Conservation (phyloP, 106 monocot species). For the Narthecium ossifragum region DNA sequence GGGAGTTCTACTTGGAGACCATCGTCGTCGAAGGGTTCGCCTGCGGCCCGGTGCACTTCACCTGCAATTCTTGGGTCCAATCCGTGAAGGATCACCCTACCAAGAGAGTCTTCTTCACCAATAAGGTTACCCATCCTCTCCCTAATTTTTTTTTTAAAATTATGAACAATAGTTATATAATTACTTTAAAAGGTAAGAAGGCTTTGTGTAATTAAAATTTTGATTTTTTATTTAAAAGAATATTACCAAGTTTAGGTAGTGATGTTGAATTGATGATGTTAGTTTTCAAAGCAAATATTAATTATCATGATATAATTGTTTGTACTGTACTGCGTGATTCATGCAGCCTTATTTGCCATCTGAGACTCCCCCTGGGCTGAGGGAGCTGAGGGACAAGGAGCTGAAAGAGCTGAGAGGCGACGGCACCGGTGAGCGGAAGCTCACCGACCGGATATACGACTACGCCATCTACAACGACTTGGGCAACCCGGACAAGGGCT, state of each 20-base stretch:
- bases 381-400: conserved; percentile 51
- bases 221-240: background rate
- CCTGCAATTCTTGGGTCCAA: conserved; percentile 93
- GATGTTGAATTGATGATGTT: background rate
- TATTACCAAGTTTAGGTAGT: background rate
- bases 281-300: background rate
- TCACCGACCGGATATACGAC: conserved; percentile 56
- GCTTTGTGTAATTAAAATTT: background rate
- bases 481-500: conserved; percentile 68
- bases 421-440: conserved; percentile 50
- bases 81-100: conserved; percentile 31
- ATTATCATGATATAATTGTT: background rate
- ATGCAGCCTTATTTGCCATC: conserved; percentile 75
- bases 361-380: conserved; percentile 76
- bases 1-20: conserved; percentile 78
- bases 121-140: conserved; percentile 37
- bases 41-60: conserved; percentile 62
- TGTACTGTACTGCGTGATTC: background rate
- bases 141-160: background rate
- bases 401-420: conserved; percentile 68
- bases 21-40: conserved; percentile 77
- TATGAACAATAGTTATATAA: too few relatives aligned
- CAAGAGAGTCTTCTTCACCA: conserved; percentile 71
- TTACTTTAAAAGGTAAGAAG: too few relatives aligned
- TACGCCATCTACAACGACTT: conserved; percentile 65